Evolutionary conservation across 2,329 filamentous ascomycete species (phyloP).

Genomic region (Fusarium sarcochroum): DNA sequence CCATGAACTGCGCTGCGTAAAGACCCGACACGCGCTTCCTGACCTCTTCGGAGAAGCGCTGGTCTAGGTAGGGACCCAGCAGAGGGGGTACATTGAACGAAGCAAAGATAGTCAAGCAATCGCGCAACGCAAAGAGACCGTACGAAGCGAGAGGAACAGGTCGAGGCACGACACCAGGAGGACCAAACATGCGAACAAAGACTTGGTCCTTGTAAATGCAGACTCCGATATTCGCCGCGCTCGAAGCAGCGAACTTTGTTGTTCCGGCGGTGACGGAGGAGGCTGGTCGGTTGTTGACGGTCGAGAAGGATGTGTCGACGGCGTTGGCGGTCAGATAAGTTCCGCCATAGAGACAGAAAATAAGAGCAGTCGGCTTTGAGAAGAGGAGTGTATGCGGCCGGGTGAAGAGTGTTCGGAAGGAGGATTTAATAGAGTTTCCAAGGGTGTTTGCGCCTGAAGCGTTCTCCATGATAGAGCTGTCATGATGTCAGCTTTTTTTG

Average conservation of each 20-base stretch:
- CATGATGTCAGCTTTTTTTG: conserved; percentile 24
- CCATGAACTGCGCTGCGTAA: conserved; percentile 82
- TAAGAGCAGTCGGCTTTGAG: conserved; percentile 77
- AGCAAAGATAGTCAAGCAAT: conserved; percentile 91
- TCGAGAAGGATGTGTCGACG: conserved; percentile 84
- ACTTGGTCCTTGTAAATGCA: conserved; percentile 92
- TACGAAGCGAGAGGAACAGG: conserved; percentile 80
- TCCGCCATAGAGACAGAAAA: conserved; percentile 83
- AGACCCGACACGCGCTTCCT: conserved; percentile 62
- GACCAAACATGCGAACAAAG: conserved; percentile 87
- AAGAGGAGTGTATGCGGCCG: conserved; percentile 73
- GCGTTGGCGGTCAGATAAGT: conserved; percentile 92
- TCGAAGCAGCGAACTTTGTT: conserved; percentile 85
- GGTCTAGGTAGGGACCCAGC: conserved; percentile 77
- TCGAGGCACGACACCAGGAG: conserved; percentile 63
- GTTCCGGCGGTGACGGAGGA: conserved; percentile 78
- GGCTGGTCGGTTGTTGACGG: conserved; percentile 69
- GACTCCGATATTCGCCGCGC: conserved; percentile 84
- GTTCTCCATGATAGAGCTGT: conserved; percentile 84
- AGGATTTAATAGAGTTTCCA: conserved; percentile 69
- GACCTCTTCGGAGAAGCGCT: conserved; percentile 67
- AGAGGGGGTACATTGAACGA: conserved; percentile 90
- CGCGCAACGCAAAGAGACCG: conserved; percentile 83
- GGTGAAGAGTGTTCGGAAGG: conserved; percentile 68
- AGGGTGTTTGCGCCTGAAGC: conserved; percentile 78